Base-by-base conservation (phyloP, 2,329 filamentous ascomycete species). In the Phialophora macrospora region DNA sequence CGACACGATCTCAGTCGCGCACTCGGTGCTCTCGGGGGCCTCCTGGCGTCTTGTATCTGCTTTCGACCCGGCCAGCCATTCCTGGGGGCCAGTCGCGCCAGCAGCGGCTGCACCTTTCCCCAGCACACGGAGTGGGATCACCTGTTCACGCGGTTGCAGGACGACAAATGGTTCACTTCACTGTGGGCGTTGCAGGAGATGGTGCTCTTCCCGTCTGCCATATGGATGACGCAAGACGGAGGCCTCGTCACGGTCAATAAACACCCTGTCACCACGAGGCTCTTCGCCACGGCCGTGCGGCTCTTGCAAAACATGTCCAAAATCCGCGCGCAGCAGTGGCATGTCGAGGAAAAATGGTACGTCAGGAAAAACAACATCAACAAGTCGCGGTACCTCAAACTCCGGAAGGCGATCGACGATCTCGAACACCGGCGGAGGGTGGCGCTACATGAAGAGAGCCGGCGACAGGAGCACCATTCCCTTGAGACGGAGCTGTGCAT, bases 201-300 rank as follows among this genome's bases (percentile, higher is more conserved):
- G 49, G 49, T 52, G 6, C 26, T 52, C 14, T 22, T 28, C 26
- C 49, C 49, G 24, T 22, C 49, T 24, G 24, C 49, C 12, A 52
- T 52, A 26, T 52, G 49, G 49, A 52, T 52, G 49, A 52, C 49
- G 9, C 49, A 52, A 24, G 49, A 52, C 12, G 49, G 49, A 52
- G 49, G 49, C n/a, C n/a, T 52, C 14, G 49, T 24, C 2, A 52
- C 49, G 1, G 24, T 52, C 49, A 52, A 52, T 17, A 24, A 9
- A 28, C 49, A 24, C 24, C 49, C 4, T 17, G 49, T 52, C 26
- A 52, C 49, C n/a, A 52, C 49, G 49, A 52, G 20, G 14, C 49
- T 52, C 20, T 52, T 52, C 26, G 49, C 49, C 1, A 22, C 49
- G 14, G 49, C 49, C 14, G 49, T 52, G 7, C 22, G 49, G n/a